A percentile compares a stretch with the other conserved stretches of the same genome.
Evolutionary conservation across 73 alveolate species (phyloP).

Genomic region (Urostyla sp.): DNA sequence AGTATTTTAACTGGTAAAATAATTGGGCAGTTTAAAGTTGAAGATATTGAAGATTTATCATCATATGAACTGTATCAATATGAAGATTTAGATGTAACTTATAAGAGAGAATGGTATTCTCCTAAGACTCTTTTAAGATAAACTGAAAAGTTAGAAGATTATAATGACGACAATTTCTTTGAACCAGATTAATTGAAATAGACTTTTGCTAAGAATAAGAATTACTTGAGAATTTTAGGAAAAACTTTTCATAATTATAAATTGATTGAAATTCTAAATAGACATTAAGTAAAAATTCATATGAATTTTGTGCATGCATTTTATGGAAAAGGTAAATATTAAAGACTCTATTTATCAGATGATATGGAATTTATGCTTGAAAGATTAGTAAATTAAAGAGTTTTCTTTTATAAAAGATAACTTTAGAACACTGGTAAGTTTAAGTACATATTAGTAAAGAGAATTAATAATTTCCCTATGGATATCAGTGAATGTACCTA

Average conservation of each 20-base stretch:
- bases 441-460: conserved; percentile 16
- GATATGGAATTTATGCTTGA: conserved; percentile 51
- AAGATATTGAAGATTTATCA: conserved; percentile 16
- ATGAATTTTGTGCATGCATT: conserved; percentile 38
- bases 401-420: conserved; percentile 23
- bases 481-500: conserved; percentile 48
- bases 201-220: conserved; percentile 3
- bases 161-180: conserved; percentile 24
- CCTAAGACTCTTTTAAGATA: conserved; percentile 20
- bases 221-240: conserved; percentile 10
- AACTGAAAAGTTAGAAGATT: background rate
- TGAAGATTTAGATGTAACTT: conserved; percentile 23
- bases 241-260: conserved; percentile 34
- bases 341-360: conserved; percentile 32
- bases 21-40: background rate
- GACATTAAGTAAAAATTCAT: conserved; percentile 24
- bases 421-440: background rate
- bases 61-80: background rate
- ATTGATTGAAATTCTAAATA: conserved; percentile 28
- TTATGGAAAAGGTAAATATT: conserved; percentile 35
- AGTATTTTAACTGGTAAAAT: conserved; percentile 34
- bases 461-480: conserved; percentile 24
- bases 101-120: conserved; percentile 36
- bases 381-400: conserved; percentile 34
- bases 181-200: conserved; percentile 34